A percentile compares a stretch with the other conserved stretches of the same genome.
phyloP scores from a whole-genome alignment of 441 rosid genomes.

The Arabidopsis hybrid region DNA sequence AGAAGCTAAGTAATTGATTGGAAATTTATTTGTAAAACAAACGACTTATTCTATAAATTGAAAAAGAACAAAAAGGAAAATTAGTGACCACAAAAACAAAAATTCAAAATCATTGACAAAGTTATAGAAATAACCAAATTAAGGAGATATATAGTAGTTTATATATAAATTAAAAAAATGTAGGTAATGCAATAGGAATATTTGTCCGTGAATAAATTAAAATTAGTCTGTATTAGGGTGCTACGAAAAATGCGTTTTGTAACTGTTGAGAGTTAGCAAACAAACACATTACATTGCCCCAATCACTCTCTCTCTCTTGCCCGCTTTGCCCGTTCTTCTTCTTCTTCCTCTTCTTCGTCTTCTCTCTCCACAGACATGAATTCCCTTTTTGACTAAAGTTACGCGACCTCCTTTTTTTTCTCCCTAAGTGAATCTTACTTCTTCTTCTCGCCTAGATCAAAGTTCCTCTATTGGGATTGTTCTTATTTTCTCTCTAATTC shows the following conservation, averaged over 20 bases:
- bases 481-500: not conserved
- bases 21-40: not conserved
- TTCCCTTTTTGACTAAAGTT: constrained; percentile 50
- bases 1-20: not conserved
- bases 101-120: not conserved
- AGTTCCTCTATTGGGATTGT: not conserved
- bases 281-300: constrained; percentile 31
- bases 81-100: no score
- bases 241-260: constrained; percentile 36
- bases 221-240: no score
- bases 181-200: constrained; percentile 12
- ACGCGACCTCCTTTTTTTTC: not conserved
- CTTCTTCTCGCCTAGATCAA: no score
- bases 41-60: not conserved
- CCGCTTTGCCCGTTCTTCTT: constrained; percentile 39
- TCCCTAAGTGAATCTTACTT: constrained; percentile 25
- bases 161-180: not conserved
- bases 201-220: constrained; percentile 10
- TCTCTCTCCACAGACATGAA: constrained; percentile 42
- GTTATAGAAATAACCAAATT: constrained; percentile 5
- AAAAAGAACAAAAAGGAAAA: not conserved
- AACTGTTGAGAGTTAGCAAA: constrained; percentile 46
- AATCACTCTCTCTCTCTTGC: constrained; percentile 21
- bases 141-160: not conserved
- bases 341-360: not conserved